Evolutionary conservation across 2,329 filamentous ascomycete genomes (phyloP), one percentile per base, ranked within the genome.

Genomic region (Xylaria sp.): DNA sequence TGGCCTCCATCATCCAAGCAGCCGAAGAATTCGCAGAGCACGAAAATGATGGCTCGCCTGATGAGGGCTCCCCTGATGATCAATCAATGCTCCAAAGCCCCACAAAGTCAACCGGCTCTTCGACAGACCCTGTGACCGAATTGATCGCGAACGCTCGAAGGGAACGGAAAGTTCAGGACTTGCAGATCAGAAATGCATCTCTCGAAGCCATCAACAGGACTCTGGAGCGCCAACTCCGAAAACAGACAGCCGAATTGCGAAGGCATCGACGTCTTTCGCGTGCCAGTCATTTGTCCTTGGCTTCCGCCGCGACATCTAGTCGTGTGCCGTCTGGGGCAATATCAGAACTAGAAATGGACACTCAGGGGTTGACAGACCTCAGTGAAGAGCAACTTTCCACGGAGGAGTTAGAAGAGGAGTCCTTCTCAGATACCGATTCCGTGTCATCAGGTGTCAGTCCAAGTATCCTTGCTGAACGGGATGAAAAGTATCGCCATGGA

Each of bases 161-260:
- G 42, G 96, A 98, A 80, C 89, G 96, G 69, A 99, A 98, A 82
- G 94, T 99, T 0, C 88, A 98, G 73, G 96, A 99, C 78, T 84
- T 99, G 6, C 93, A 99, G 78, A 99, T 99, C 71, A 97, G 92
- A 64, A 99, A 99, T 77, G 96, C 93, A 0, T 97, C 94, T 1
- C 86, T 99, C 3, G 88, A 97, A 65, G 96, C 96, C 48, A 98
- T 99, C 81, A 99, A 99, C 78, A 88, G 94, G 62, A 96, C 94
- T 0, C 83, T 99, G 0, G 96, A 99, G 81, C 89, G 93, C 28
- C 93, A 98, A 78, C 86, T 99, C 75, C 89, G 94, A 31, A 97
- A 97, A 78, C 95, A 98, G 76, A 95, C 92, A 44, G 88, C 92
- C 0, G 96, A 99, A 77, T 79, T 99, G 38, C 90, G 96, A 66